Base-by-base conservation (phyloP, 116 monocot genomes). In the Phalaenopsis hybrid region DNA sequence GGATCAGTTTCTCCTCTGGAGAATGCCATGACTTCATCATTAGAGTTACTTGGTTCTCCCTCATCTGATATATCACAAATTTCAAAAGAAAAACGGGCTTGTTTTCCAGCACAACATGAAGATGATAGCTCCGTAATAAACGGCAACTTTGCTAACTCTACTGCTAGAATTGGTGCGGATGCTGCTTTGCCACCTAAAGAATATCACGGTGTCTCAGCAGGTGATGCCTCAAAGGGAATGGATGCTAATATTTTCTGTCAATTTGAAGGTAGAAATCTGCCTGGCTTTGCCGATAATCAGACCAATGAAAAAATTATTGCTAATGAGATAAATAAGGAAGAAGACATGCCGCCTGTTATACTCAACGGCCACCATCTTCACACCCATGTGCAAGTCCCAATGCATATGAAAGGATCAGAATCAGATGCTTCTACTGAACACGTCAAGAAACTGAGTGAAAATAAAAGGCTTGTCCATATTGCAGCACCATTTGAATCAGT, bases 401-500 rank as follows among this genome's bases (percentile, higher is more conserved):
- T n/a, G 34, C 55, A 43, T 65, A 77, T 34, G 21, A 81, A 17
- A 76, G 68, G 43, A 37, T 59, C 76, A 69, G 80, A 83, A 51
- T 50, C 81, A 41, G 82, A 15, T 48, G 44, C 23, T 57, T 57
- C 81, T 85, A 80, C 83, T 31, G 59, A 78, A 55, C 73, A 57
- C 59, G 55, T 31, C 45, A 81, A 81, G 23, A 65, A 44, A 23
- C 51, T 48, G 31, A 61, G 10, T 45, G 50, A 51, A 43, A 81
- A 87, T 43, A 89, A 86, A 87, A 89, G 92, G 28, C 65, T 92
- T 82, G 83, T 95, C 52, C 92, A 95, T 74, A 95, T 90, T 78
- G 79, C 91, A 21, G 87, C 90, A 21, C 94, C 94, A 79, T 91
- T 94, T 88, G 91, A 94, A 80, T 91, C 94, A 74, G 94, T 94